Evolutionary conservation across 345 rosid genomes (phyloP).

Genomic region (Gossypium australe): DNA sequence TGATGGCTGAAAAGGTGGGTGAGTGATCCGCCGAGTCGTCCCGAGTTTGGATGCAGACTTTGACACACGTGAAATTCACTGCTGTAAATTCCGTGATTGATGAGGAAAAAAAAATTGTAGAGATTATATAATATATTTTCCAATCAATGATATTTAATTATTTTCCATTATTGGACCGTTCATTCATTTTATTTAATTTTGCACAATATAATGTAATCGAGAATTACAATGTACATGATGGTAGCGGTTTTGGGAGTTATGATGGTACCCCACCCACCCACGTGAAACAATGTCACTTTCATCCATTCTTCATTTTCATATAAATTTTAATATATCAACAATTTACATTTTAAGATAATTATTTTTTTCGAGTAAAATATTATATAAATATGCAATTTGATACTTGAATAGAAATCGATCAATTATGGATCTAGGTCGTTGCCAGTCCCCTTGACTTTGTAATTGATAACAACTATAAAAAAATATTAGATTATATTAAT

Average conservation of each 20-base stretch:
- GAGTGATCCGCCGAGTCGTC: neutral
- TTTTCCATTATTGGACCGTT: neutral
- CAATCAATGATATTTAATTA: neutral
- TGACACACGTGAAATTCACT: neutral
- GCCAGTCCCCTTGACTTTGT: too few relatives aligned
- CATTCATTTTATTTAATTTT: neutral
- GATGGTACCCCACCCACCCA: conserved; percentile 22
- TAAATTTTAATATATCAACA: neutral
- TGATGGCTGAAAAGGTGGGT: neutral
- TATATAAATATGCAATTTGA: too few relatives aligned
- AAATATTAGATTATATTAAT: too few relatives aligned
- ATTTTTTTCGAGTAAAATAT: too few relatives aligned
- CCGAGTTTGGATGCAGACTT: neutral
- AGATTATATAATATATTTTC: neutral
- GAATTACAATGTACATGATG: conserved; percentile 1
- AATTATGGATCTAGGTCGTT: rapidly evolving
- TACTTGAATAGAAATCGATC: too few relatives aligned
- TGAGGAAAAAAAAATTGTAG: neutral
- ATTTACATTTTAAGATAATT: neutral
- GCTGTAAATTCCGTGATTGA: neutral
- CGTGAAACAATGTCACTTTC: conserved; percentile 25
- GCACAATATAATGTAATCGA: neutral
- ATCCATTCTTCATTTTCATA: neutral
- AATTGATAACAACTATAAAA: too few relatives aligned
- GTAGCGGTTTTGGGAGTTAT: conserved; percentile 21